phyloP scores from a whole-genome alignment of 257 asterid species.

The Solanum piurae region DNA sequence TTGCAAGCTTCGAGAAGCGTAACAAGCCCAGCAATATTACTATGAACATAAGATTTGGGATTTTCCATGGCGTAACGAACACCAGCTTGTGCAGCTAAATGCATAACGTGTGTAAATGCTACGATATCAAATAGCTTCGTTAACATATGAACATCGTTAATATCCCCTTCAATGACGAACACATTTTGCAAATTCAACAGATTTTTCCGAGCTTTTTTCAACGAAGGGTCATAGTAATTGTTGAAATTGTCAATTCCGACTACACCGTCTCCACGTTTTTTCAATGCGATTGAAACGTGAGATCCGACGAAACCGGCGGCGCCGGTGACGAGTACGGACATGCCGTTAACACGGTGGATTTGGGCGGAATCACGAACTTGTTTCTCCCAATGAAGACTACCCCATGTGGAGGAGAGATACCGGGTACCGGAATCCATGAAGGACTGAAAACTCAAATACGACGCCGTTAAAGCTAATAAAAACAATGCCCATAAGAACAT shows the following conservation, averaged over 20 bases:
- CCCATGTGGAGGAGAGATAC: constrained; percentile 13
- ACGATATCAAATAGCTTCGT: constrained; percentile 7
- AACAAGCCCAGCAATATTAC: constrained; percentile 14
- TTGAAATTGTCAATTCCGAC: constrained; percentile 13
- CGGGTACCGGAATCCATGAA: constrained; percentile 8
- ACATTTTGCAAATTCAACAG: not conserved
- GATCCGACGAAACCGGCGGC: constrained; percentile 14
- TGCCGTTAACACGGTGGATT: constrained; percentile 4
- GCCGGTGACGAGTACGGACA: constrained; percentile 14
- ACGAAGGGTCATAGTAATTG: constrained; percentile 9
- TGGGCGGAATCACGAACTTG: constrained; percentile 12
- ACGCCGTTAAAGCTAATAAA: constrained; percentile 12
- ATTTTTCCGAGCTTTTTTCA: constrained; percentile 1
- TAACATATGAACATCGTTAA: constrained; percentile 1
- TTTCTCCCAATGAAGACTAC: constrained; percentile 15
- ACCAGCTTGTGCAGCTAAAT: constrained; percentile 17
- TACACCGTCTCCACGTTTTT: constrained; percentile 9
- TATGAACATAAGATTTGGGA: constrained; percentile 8
- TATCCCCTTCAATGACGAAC: constrained; percentile 5
- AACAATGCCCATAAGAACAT: constrained; percentile 18
- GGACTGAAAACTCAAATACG: constrained; percentile 17
- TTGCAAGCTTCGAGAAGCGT: constrained; percentile 9
- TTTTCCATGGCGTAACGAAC: constrained; percentile 17
- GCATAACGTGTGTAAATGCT: constrained; percentile 13
- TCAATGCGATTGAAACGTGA: constrained; percentile 8